phyloP scores from a whole-genome alignment of 2,329 filamentous ascomycete genomes.

The Fusarium scirpi region DNA sequence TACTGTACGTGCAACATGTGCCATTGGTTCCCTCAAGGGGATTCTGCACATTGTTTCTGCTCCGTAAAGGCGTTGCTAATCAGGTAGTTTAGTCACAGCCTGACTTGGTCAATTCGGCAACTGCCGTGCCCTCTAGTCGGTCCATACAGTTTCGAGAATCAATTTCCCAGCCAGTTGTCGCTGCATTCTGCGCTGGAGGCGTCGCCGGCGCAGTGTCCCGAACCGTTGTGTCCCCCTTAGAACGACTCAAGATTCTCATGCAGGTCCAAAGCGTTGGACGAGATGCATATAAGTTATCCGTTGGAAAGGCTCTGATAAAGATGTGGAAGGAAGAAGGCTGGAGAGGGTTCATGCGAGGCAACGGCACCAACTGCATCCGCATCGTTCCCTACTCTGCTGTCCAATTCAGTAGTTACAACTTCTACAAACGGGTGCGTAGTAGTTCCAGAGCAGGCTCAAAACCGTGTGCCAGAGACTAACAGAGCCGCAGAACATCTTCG shows the following conservation, averaged over 20 bases:
- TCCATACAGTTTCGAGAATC: slow-evolving; percentile 58
- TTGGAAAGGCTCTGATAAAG: slow-evolving; percentile 87
- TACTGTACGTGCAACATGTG: slow-evolving; percentile 43
- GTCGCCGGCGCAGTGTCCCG: slow-evolving; percentile 96
- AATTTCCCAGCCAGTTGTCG: slow-evolving; percentile 85
- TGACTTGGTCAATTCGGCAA: slow-evolving; percentile 42
- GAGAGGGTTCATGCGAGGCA: slow-evolving; percentile 97
- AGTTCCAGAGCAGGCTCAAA: too few species aligned
- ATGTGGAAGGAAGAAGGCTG: slow-evolving; percentile 99
- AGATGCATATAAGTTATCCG: slow-evolving; percentile 92
- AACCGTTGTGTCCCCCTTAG: slow-evolving; percentile 95
- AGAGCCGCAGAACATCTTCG: slow-evolving; percentile 73
- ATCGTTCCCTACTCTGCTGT: slow-evolving; percentile 99
- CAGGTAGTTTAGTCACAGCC: slow-evolving; percentile 43
- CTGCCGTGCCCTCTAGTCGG: slow-evolving; percentile 45
- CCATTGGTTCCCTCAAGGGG: not conserved
- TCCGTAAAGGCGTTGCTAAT: slow-evolving; percentile 26
- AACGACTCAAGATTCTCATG: slow-evolving; percentile 97
- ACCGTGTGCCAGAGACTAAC: slow-evolving; percentile 8
- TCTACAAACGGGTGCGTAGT: slow-evolving; percentile 85
- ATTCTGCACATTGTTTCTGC: not conserved
- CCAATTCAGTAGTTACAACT: slow-evolving; percentile 97
- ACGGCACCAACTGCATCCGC: slow-evolving; percentile 97
- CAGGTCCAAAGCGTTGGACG: slow-evolving; percentile 92
- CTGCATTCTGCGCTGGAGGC: slow-evolving; percentile 93